phyloP scores from a whole-genome alignment of 1,284 basidiomycete genomes.

The Tilletia horrida region DNA sequence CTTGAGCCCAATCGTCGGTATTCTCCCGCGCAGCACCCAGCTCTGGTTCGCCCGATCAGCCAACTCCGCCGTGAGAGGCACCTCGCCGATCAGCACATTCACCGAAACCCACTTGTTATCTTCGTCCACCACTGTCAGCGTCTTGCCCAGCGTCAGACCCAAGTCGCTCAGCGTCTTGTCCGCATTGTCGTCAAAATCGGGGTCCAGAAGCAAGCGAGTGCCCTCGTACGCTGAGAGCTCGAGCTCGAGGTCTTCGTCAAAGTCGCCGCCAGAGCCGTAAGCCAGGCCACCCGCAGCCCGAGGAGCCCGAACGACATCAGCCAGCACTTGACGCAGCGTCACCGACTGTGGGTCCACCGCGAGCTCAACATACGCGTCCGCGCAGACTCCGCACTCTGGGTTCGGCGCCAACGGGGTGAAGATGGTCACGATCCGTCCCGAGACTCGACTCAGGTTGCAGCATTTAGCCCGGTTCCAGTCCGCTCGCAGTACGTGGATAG shows the following conservation, averaged over 20 bases:
- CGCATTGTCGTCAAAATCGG: slow-evolving; percentile 82
- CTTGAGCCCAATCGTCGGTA: slow-evolving; percentile 12
- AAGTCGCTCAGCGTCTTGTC: slow-evolving; percentile 70
- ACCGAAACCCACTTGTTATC: slow-evolving; percentile 57
- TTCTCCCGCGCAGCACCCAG: background rate
- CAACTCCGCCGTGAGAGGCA: background rate
- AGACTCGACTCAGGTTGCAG: slow-evolving; percentile 33
- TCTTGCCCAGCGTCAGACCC: slow-evolving; percentile 67
- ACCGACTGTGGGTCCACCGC: slow-evolving; percentile 67
- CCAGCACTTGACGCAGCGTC: slow-evolving; percentile 71
- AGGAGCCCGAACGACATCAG: slow-evolving; percentile 60
- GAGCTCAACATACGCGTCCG: slow-evolving; percentile 75
- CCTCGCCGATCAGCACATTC: slow-evolving; percentile 35
- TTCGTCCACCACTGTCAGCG: slow-evolving; percentile 81
- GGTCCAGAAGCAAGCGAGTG: slow-evolving; percentile 74
- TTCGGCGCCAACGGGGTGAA: slow-evolving; percentile 32
- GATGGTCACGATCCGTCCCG: slow-evolving; percentile 30
- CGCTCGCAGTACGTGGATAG: slow-evolving; percentile 71
- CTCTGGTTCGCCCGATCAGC: background rate
- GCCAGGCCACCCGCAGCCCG: slow-evolving; percentile 59
- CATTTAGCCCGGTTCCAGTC: slow-evolving; percentile 31
- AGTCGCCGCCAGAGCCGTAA: slow-evolving; percentile 32
- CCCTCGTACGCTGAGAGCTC: slow-evolving; percentile 65
- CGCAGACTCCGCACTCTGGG: slow-evolving; percentile 71
- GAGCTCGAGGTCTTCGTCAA: slow-evolving; percentile 23